A percentile compares a stretch with the other conserved stretches of the same genome.
phyloP scores from a whole-genome alignment of 768 basidiomycete species.

The Rossbeevera mucosa region DNA sequence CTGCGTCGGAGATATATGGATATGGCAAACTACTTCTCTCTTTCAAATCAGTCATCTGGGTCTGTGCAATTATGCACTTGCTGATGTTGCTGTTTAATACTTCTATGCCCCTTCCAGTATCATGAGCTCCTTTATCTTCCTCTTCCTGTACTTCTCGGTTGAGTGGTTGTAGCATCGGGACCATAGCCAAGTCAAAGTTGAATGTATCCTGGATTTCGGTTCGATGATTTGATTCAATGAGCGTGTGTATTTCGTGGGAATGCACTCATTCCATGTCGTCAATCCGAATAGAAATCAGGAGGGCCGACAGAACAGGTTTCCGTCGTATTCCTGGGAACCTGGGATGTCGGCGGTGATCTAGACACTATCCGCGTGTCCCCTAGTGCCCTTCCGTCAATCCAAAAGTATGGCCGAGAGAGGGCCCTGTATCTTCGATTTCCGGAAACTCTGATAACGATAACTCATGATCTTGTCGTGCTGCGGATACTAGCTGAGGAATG shows the following conservation, averaged over 20 bases:
- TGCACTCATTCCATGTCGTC: background rate
- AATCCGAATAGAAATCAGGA: background rate
- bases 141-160: background rate
- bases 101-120: too few species aligned
- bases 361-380: background rate
- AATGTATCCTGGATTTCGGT: background rate
- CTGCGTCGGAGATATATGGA: background rate
- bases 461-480: background rate
- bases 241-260: background rate
- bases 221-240: background rate
- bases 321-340: background rate
- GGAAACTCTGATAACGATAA: background rate
- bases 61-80: background rate
- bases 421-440: background rate
- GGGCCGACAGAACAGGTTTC: background rate
- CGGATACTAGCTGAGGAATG: background rate
- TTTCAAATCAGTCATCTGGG: background rate
- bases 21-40: background rate
- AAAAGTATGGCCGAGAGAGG: too few species aligned
- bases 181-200: background rate
- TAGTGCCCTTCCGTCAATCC: too few species aligned
- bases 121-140: background rate
- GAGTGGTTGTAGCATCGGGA: background rate
- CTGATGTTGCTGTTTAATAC: background rate
- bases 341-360: background rate